Evolutionary conservation across 2,329 filamentous ascomycete species (phyloP), one percentile per base, ranked within the genome.

Genomic region (Metarhizium humberi): DNA sequence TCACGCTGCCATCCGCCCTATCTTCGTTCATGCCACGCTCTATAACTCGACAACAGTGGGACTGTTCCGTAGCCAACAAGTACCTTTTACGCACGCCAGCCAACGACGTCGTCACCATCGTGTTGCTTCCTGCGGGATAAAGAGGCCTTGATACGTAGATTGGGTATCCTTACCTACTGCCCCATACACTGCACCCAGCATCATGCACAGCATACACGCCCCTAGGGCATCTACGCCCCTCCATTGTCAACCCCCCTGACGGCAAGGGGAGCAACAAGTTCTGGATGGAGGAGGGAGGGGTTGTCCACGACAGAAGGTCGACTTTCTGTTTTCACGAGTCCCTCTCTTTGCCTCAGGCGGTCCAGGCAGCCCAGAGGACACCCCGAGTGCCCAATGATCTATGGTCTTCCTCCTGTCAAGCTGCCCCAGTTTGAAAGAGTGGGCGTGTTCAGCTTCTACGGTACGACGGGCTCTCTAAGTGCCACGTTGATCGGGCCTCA

Each of bases 101-200:
- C 65, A 67, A 64, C 64, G 60, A 55, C 57, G 59, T 60, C 56
- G 55, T 63, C 60, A 62, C 62, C 59, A 59, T 66, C 60, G 60
- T 63, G 57, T 61, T 65, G 61, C 59, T 63, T 62, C 60, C 63
- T 70, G 68, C 68, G 65, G 68, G 67, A 67, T 65, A 68, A 66
- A 63, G 66, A 65, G 63, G 61, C 63, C 63, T 67, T 64, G 62
- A 65, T 68, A 63, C 65, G 61, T 69, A 65, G 63, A 70, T 71
- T 71, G 69, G 69, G 69, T 71, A 72, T 66, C 68, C 66, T 59
- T 71, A 71, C 68, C 64, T 69, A 57, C 62, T 63, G 66, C 63
- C 66, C 68, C 67, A 70, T 70, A 65, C 58, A 57, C 60, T 56
- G 56, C 59, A 60, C 57, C 60, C 60, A 61, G 64, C 46, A 54